Conservation (phyloP, 352 stramenopile genomes). For the Peronosclerospora sorghi region DNA sequence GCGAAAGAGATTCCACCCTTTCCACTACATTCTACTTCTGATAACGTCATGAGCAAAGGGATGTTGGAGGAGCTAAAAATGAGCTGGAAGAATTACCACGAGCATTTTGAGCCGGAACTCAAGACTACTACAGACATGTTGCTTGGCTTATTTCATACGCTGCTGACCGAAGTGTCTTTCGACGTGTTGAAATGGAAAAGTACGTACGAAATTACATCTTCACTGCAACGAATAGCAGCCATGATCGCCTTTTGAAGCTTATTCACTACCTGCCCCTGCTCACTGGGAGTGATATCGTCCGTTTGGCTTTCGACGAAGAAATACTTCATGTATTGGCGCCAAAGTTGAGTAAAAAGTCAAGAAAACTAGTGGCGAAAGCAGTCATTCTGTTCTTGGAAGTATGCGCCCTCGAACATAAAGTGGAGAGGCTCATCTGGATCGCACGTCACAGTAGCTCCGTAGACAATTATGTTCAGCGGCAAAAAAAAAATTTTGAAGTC, state of each 20-base stretch:
- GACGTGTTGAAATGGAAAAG: conserved; percentile 8
- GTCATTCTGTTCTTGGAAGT: conserved; percentile 36
- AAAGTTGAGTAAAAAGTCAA: no score
- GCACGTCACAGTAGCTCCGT: conserved; percentile 19
- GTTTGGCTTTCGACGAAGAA: conserved; percentile 24
- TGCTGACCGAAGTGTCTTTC: conserved; percentile 14
- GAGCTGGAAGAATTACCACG: conserved; percentile 33
- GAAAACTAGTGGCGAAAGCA: conserved; percentile 11
- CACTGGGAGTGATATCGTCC: conserved; percentile 30
- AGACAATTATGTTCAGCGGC: conserved; percentile 13
- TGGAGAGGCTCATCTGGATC: conserved; percentile 16
- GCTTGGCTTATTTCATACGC: conserved; percentile 1
- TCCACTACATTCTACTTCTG: conserved; percentile 11
- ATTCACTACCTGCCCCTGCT: conserved; percentile 17
- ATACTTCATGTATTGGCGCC: no score
- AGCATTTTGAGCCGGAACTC: conserved; percentile 5
- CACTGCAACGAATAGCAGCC: conserved; percentile 1
- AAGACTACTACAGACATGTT: not conserved
- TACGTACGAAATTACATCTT: conserved; percentile 6
- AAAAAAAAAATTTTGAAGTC: conserved; percentile 22
- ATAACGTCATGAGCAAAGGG: conserved; percentile 17
- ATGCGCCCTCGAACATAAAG: conserved; percentile 69
- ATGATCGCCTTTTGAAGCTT: conserved; percentile 10
- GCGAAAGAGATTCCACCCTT: conserved; percentile 4
- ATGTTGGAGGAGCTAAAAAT: conserved; percentile 32